Evolutionary conservation across 2,329 filamentous ascomycete genomes (phyloP), one percentile per base, ranked within the genome.

Genomic region (Torrubiellomyces zombiae): DNA sequence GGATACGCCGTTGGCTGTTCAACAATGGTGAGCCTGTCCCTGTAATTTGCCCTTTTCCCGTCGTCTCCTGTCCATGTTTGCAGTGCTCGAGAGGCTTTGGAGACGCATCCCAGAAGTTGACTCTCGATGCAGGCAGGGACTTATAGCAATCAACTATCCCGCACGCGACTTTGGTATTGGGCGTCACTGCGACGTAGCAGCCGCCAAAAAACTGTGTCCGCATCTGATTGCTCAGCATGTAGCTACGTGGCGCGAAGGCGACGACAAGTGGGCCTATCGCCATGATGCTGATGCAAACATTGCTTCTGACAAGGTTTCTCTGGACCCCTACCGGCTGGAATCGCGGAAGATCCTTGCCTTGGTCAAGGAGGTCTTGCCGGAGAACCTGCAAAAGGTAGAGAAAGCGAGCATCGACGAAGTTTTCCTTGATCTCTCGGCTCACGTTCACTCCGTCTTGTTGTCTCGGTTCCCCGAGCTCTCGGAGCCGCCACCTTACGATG

Each of bases 361-460:
- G 28, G 79, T 95, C 43, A 86, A 83, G 43, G 75, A 77, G 4
- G 57, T 58, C 17, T 52, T 94, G 21, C 76, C 78, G 2, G 45
- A 62, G 1, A 50, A 66, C 21, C 46, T 72, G 32, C 78, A 82
- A 44, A 71, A 63, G 39, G 70, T 94, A 21, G 86, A 98, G 56
- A 98, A 95, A 47, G 89, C 86, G 11, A 76, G 82, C 42, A 79
- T 95, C 28, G 89, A 98, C 45, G 89, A 98, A 50, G 83, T 94
- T 7, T 98, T 94, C 43, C 56, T 95, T 31, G 89, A 98, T 50
- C 52, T 98, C 24, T 92, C 82, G 7, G 75, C 77, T 1, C 77
- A 94, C 32, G 66, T 94, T 3, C 79, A 91, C 47, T 62, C 63
- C 3, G 60, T 78, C 15, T 54, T 98, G 24, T 50, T 93, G 20